Conservation (phyloP, 495 filamentous ascomycete genomes). For the Lichina pygmaea region DNA sequence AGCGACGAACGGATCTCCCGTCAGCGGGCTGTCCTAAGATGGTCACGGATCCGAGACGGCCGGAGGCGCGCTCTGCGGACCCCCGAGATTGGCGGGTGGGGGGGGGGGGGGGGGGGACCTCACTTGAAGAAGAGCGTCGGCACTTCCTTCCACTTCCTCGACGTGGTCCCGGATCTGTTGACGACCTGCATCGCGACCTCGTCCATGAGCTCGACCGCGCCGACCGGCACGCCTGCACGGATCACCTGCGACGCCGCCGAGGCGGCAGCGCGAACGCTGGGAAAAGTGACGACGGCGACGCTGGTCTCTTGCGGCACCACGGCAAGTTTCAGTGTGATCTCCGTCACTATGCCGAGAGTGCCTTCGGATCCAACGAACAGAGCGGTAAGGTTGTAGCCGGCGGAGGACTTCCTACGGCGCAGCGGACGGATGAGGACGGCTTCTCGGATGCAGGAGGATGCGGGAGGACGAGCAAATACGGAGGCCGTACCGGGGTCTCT, state of each 20-base stretch:
- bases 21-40: too few species aligned
- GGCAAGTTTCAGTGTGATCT: constrained; percentile 47
- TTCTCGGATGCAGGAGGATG: not conserved
- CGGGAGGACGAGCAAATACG: not conserved
- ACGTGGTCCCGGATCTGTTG: constrained; percentile 41
- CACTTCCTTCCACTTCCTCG: constrained; percentile 42
- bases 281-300: constrained; percentile 54
- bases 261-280: constrained; percentile 43
- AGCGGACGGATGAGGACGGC: too few species aligned
- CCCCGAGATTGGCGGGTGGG: not conserved
- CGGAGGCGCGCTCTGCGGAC: too few species aligned
- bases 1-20: not conserved
- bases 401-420: constrained; percentile 33
- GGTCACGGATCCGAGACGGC: not conserved
- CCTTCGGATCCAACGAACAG: constrained; percentile 59
- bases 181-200: constrained; percentile 61
- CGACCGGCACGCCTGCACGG: constrained; percentile 44
- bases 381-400: constrained; percentile 55
- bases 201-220: constrained; percentile 64
- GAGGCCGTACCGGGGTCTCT: constrained; percentile 23
- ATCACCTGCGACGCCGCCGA: constrained; percentile 41
- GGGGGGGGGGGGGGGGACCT: not conserved
- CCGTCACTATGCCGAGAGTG: constrained; percentile 52
- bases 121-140: constrained; percentile 64
- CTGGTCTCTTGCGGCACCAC: constrained; percentile 44